Percentiles rank a stretch among this genome's conserved stretches.
These are phyloP conservation scores for Spathaspora hagerdaliae DNA, from an alignment of 805 yeast species.

Conservation along the genomic window DNA sequence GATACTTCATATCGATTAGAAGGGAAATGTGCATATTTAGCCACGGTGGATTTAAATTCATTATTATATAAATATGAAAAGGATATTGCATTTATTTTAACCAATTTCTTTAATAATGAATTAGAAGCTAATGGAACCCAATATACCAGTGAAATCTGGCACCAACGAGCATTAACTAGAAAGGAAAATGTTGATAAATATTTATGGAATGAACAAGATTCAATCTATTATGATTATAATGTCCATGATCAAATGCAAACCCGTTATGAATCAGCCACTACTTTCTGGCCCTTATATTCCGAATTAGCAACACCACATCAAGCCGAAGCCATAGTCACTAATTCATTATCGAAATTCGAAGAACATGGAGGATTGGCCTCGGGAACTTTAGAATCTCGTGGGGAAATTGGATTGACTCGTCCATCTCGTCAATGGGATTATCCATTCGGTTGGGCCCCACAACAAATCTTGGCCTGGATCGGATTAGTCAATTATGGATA, in stretches of 20 bases:
- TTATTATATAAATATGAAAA: slow-evolving; percentile 84
- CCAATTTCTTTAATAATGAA: slow-evolving; percentile 49
- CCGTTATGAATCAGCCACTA: slow-evolving; percentile 78
- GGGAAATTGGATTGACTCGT: slow-evolving; percentile 60
- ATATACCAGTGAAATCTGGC: slow-evolving; percentile 60
- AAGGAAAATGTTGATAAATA: slow-evolving; percentile 56
- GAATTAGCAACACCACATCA: slow-evolving; percentile 61
- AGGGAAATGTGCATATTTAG: slow-evolving; percentile 83
- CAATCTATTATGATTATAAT: slow-evolving; percentile 83
- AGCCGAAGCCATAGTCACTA: slow-evolving; percentile 57
- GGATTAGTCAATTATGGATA: slow-evolving; percentile 76
- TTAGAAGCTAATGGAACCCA: slow-evolving; percentile 22
- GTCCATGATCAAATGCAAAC: slow-evolving; percentile 52
- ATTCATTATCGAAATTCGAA: slow-evolving; percentile 68
- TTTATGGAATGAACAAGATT: slow-evolving; percentile 78
- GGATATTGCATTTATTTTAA: slow-evolving; percentile 70
- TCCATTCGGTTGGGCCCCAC: slow-evolving; percentile 99
- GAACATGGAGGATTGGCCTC: slow-evolving; percentile 86
- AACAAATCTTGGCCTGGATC: slow-evolving; percentile 90
- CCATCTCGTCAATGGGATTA: slow-evolving; percentile 98
- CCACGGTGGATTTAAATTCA: slow-evolving; percentile 86
- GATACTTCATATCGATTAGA: slow-evolving; percentile 90
- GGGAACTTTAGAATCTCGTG: slow-evolving; percentile 73
- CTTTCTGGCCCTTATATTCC: slow-evolving; percentile 92
- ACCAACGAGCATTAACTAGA: slow-evolving; percentile 50